These are phyloP conservation scores for Cytospora paraplurivora DNA, from an alignment of 2,329 filamentous ascomycete genomes.

Conservation along the genomic window DNA sequence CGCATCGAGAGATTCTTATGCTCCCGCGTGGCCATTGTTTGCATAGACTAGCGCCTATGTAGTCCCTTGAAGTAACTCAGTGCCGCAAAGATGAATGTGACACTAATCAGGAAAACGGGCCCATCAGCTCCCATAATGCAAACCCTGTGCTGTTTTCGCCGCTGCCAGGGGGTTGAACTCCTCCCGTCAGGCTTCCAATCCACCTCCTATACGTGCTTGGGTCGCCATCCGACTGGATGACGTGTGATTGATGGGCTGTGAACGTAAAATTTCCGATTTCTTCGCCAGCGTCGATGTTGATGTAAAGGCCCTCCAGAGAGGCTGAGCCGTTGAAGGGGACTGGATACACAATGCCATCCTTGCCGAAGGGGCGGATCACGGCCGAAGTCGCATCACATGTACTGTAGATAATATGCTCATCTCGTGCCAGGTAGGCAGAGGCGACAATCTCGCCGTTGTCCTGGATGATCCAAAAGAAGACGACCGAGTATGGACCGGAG, in stretches of 20 bases:
- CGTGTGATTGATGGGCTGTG: background rate
- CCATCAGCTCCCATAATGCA: background rate
- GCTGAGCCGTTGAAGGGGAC: constrained; percentile 1
- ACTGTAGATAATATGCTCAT: background rate
- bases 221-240: background rate
- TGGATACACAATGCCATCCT: background rate
- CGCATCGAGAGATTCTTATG: too few species aligned
- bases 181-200: background rate
- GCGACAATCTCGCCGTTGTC: constrained; percentile 1
- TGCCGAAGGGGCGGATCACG: background rate
- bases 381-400: background rate
- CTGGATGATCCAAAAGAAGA: background rate
- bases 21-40: too few species aligned
- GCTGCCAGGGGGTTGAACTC: background rate
- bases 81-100: too few species aligned
- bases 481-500: background rate
- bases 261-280: background rate
- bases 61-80: too few species aligned
- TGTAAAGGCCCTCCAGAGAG: background rate
- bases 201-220: background rate
- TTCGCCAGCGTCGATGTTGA: background rate
- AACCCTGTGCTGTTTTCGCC: background rate
- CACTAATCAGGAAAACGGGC: background rate
- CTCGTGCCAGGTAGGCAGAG: background rate
- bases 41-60: too few species aligned